A percentile compares a stretch with the other conserved stretches of the same genome.
These are phyloP conservation scores for Calonectria fujianensis DNA, from an alignment of 2,329 filamentous ascomycete genomes.

Conservation along the genomic window DNA sequence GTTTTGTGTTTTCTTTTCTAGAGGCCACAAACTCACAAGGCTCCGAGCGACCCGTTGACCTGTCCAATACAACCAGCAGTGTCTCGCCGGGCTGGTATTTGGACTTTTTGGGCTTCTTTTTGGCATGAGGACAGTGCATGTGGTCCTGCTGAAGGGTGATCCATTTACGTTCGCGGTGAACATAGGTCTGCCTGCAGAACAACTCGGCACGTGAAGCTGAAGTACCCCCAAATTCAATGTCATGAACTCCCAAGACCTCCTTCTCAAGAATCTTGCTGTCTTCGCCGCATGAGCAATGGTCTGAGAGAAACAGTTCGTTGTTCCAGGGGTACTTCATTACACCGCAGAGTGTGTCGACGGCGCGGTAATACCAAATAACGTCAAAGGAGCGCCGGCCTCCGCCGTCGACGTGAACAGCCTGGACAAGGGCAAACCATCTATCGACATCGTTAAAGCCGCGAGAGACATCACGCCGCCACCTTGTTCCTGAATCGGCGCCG, in stretches of 20 bases:
- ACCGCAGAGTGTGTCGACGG: conserved; percentile 82
- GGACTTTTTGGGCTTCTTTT: conserved; percentile 40
- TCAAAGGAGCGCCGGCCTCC: conserved; percentile 69
- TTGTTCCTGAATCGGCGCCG: conserved; percentile 66
- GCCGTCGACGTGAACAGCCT: conserved; percentile 66
- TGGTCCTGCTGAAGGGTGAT: conserved; percentile 74
- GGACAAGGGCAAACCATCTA: conserved; percentile 84
- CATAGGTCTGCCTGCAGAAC: conserved; percentile 83
- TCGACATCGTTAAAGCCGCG: conserved; percentile 65
- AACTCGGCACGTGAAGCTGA: conserved; percentile 70
- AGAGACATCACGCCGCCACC: conserved; percentile 73
- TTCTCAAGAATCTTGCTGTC: conserved; percentile 67
- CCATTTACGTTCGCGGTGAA: conserved; percentile 77
- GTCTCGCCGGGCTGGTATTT: conserved; percentile 74
- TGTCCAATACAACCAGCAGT: conserved; percentile 67
- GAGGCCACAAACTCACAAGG: conserved; percentile 74
- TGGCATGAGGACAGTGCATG: conserved; percentile 69
- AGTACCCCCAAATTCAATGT: conserved; percentile 74
- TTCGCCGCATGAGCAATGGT: conserved; percentile 82
- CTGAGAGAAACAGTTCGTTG: conserved; percentile 85
- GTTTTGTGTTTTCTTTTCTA: conserved; percentile 44
- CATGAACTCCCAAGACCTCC: conserved; percentile 75
- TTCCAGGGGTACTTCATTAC: conserved; percentile 79
- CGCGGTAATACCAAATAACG: conserved; percentile 84
- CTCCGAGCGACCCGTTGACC: conserved; percentile 67